Conservation (phyloP, 2,329 filamentous ascomycete species). For the Monosporascus sp. region DNA sequence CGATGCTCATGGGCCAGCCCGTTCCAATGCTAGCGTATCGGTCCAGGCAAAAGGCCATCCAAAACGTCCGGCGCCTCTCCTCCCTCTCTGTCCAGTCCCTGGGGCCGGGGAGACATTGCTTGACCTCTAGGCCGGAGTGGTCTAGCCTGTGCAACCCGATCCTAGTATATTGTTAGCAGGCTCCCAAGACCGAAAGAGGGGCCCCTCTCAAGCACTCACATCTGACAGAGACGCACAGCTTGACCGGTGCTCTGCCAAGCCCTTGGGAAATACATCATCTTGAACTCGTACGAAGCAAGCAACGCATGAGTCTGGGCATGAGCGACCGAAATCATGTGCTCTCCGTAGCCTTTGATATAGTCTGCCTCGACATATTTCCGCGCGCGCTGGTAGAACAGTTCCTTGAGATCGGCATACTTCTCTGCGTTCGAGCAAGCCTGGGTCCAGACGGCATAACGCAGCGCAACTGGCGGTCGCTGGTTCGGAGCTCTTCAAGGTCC, state of each 20-base stretch:
- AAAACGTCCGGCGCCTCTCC: constrained; percentile 87
- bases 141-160: constrained; percentile 87
- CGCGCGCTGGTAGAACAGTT: constrained; percentile 83
- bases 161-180: constrained; percentile 59
- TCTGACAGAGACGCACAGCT: constrained; percentile 74
- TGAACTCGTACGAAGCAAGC: constrained; percentile 84
- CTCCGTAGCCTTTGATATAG: constrained; percentile 88
- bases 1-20: constrained; percentile 92
- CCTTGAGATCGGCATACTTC: constrained; percentile 72
- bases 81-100: constrained; percentile 93
- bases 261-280: constrained; percentile 93
- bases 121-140: constrained; percentile 77
- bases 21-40: constrained; percentile 94
- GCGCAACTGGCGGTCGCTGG: constrained; percentile 77
- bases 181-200: constrained; percentile 34
- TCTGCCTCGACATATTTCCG: constrained; percentile 88
- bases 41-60: constrained; percentile 88
- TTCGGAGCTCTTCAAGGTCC: constrained; percentile 56
- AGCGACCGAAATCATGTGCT: constrained; percentile 77
- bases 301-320: constrained; percentile 83
- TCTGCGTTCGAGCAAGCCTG: constrained; percentile 80
- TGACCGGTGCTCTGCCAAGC: constrained; percentile 91
- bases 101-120: constrained; percentile 80
- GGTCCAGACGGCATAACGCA: constrained; percentile 96
- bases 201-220: constrained; percentile 47